Evolutionary conservation across 805 yeast genomes (phyloP), one percentile per base, ranked within the genome.

Genomic region (Yarrowia sp.): DNA sequence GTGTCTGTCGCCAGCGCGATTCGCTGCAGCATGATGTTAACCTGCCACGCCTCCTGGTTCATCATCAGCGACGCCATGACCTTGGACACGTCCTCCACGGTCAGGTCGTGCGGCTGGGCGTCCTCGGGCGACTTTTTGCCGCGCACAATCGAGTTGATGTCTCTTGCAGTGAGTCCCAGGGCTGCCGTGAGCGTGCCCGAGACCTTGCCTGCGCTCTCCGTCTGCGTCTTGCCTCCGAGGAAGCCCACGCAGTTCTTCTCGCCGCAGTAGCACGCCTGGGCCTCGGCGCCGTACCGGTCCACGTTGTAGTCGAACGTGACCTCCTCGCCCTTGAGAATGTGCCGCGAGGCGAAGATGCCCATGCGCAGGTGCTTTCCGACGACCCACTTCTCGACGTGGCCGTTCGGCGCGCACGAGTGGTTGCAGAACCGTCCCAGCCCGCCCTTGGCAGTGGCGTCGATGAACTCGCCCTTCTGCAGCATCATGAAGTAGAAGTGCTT

Each of bases 151-250:
- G 81, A 82, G 75, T 85, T 86, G 66, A 78, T 79, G 70, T 90
- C 96, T 65, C 84, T 84, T 13, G 67, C 65, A 38, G 69, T 70
- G 9, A 92, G 86, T 18, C 96, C 96, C 49, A 94, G 78, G 0
- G 97, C 97, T 65, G 88, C 96, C 9, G 94, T 84, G 33, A 88
- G 80, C 22, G 84, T 82, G 65, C 89, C 93, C 1, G 98, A 97
- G 55, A 93, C 78, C 63, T 90, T 76, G 38, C 89, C 80, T 0
- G 93, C 93, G 31, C 93, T 88, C 67, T 91, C 96, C 1, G 98
- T 91, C 76, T 94, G 99, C 2, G 97, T 93, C 73, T 91, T 92
- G 53, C 99, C 99, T 66, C 98, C 99, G 78, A 93, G 83, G 66
- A 87, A 86, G 32, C 97, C 97, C 42, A 90, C 80, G 80, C 99